phyloP scores from a whole-genome alignment of 495 filamentous ascomycete genomes.

The Xylaria nigripes region DNA sequence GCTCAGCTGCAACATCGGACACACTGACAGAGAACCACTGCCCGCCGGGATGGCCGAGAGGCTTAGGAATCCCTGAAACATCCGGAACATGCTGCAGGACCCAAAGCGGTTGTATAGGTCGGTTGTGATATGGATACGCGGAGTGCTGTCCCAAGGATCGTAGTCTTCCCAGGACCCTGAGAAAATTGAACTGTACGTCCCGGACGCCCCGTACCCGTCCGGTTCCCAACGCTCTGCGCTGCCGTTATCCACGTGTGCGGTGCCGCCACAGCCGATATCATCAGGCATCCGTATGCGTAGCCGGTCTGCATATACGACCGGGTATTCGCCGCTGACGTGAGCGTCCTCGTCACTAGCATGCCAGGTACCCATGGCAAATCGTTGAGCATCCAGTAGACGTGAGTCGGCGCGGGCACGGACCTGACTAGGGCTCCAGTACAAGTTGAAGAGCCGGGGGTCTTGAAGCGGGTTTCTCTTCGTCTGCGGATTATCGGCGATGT shows the following conservation, averaged over 20 bases:
- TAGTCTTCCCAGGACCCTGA: slow-evolving; percentile 72
- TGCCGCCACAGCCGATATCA: slow-evolving; percentile 53
- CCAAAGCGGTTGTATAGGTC: slow-evolving; percentile 79
- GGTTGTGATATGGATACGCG: slow-evolving; percentile 57
- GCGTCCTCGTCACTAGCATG: slow-evolving; percentile 56
- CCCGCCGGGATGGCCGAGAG: slow-evolving; percentile 58
- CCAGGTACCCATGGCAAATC: slow-evolving; percentile 71
- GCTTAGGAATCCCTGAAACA: slow-evolving; percentile 79
- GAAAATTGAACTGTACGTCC: slow-evolving; percentile 63
- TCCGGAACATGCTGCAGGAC: slow-evolving; percentile 75
- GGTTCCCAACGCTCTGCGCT: slow-evolving; percentile 83
- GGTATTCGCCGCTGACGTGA: slow-evolving; percentile 49
- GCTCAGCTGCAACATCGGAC: slow-evolving; percentile 64
- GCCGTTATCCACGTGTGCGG: slow-evolving; percentile 63
- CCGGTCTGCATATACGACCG: slow-evolving; percentile 71
- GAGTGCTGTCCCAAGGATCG: slow-evolving; percentile 71
- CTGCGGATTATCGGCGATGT: slow-evolving; percentile 48
- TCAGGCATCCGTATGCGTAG: slow-evolving; percentile 59
- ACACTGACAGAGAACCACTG: slow-evolving; percentile 65
- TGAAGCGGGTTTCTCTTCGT: slow-evolving; percentile 30
- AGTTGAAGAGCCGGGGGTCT: slow-evolving; percentile 61
- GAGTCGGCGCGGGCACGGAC: slow-evolving; percentile 66
- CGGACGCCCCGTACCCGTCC: slow-evolving; percentile 61
- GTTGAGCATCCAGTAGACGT: slow-evolving; percentile 61
- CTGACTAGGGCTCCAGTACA: slow-evolving; percentile 78